Conservation (phyloP, 2,329 filamentous ascomycete species). For the Xylariomycetidae sp. region DNA sequence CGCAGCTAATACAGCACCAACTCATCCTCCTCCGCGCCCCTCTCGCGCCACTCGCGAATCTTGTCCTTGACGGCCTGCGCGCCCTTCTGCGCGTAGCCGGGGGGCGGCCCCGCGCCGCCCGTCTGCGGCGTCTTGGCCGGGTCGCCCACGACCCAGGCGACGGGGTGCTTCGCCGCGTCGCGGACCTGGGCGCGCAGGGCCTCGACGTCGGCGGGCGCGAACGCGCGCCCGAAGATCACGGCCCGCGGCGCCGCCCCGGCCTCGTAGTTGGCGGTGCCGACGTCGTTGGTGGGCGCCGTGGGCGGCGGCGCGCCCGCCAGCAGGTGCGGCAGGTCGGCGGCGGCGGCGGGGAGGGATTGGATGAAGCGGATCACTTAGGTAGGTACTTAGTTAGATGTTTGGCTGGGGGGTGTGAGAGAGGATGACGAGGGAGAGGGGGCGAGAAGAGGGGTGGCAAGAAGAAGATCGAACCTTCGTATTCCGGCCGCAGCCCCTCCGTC, state of each 20-base stretch:
- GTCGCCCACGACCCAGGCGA: slow-evolving; percentile 7
- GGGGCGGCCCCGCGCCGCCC: slow-evolving; percentile 1
- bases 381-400: neutral
- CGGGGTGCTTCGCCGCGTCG: neutral
- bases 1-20: slow-evolving; percentile 9
- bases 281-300: slow-evolving; percentile 4
- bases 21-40: slow-evolving; percentile 1
- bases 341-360: slow-evolving; percentile 6
- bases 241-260: slow-evolving; percentile 4
- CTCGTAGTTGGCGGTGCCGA: slow-evolving; percentile 8
- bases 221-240: slow-evolving; percentile 11
- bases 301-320: slow-evolving; percentile 7
- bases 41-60: slow-evolving; percentile 4
- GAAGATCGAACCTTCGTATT: slow-evolving; percentile 9
- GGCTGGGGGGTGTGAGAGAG: neutral
- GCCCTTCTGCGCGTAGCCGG: slow-evolving; percentile 1
- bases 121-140: neutral
- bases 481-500: slow-evolving; percentile 8
- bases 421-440: neutral
- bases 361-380: slow-evolving; percentile 13
- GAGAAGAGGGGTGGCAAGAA: neutral
- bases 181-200: neutral
- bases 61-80: neutral
- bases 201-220: slow-evolving; percentile 10
- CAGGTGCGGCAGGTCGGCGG: slow-evolving; percentile 10